Base-by-base conservation (phyloP, 805 yeast genomes). In the Candida odintsovae region DNA sequence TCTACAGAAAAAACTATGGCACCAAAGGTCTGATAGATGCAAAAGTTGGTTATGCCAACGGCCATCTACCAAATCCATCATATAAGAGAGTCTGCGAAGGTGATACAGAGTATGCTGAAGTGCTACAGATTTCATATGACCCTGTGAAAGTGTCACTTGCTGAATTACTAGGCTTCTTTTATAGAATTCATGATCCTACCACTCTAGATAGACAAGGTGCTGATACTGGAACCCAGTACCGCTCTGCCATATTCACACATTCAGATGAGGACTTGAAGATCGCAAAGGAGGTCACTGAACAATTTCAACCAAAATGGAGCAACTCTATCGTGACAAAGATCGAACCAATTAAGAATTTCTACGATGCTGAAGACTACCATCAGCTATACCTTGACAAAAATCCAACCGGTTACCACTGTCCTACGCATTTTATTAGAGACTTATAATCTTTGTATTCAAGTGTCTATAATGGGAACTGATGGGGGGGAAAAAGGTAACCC, bases 301-400 rank as follows among this genome's bases (percentile, higher is more conserved):
- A 71, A 41, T 72, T 80, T 62, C 94, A 90, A 63, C 76, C 77
- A 46, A 74, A 77, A 48, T 94, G 92, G 86, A 72, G 74, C 41
- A 74, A 83, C 57, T 69, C 70, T 47, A 83, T 94, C 23, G 84
- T 70, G 40, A 90, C 98, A 1, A 68, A 67, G 40, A 77, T 90
- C 43, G 85, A 79, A 59, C 84, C 86, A 9, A 74, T 89, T 40
- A 62, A 70, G 43, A 72, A 71, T 49, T 94, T 87, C 74, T 84
- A 82, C 71, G 97, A 90, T 61, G 98, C 97, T n/a, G 99, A 92
- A 66, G 90, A 82, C 33, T 92, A 90, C 64, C 99, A 92, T 64
- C 98, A 92, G 63, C 60, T 75, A 50, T 92, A 94, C 63, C 71
- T 92, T 57, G 74, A 75, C 47, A 82, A 79, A 58, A 89, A 92